These are phyloP conservation scores for Rhodotorula taiwanensis DNA, from an alignment of 768 basidiomycete species.

Conservation along the genomic window DNA sequence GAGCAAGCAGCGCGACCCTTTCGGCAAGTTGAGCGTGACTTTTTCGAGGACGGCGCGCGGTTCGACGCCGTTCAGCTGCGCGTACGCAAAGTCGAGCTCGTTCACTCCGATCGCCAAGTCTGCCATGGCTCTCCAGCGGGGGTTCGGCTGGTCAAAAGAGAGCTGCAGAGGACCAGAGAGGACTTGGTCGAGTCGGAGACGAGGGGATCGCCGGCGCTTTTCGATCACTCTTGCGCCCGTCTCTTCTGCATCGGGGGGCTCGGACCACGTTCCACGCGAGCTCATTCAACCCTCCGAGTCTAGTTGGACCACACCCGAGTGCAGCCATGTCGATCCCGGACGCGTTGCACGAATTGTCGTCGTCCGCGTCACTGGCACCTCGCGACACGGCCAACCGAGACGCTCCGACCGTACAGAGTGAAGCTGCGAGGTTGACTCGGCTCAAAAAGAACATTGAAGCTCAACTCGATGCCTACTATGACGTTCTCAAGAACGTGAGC, in stretches of 20 bases:
- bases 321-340: slow-evolving; percentile 8
- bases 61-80: slow-evolving; percentile 46
- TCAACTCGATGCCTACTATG: slow-evolving; percentile 17
- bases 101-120: slow-evolving; percentile 41
- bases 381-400: background rate
- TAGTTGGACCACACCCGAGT: background rate
- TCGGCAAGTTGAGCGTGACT: slow-evolving; percentile 60
- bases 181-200: no score
- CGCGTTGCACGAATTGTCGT: background rate
- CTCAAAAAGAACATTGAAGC: slow-evolving; percentile 4
- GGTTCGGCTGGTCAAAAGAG: background rate
- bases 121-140: background rate
- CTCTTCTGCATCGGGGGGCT: no score
- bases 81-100: slow-evolving; percentile 49
- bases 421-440: slow-evolving; percentile 1
- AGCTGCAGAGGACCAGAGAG: background rate
- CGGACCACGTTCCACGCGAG: no score
- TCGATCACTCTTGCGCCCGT: no score
- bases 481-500: slow-evolving; percentile 20
- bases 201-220: no score
- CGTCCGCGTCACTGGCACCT: background rate
- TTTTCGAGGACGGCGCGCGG: slow-evolving; percentile 54
- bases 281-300: no score
- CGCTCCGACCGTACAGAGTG: slow-evolving; percentile 6
- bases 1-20: slow-evolving; percentile 74